Conservation (phyloP, 2,329 filamentous ascomycete species). For the Apiospora koreana region DNA sequence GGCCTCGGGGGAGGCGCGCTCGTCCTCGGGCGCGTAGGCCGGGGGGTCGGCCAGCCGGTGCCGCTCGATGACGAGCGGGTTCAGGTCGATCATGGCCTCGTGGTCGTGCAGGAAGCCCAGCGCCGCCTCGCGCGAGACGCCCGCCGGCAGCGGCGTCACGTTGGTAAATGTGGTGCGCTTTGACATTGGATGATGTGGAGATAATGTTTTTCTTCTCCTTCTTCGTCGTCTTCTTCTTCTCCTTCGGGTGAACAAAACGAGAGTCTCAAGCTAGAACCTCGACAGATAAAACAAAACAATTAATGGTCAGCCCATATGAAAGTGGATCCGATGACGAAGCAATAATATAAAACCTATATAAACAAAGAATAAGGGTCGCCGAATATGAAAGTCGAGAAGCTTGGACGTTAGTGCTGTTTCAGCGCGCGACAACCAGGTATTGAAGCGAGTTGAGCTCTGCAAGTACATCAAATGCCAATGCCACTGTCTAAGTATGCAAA, state of each 20-base stretch:
- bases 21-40: slow-evolving; percentile 65
- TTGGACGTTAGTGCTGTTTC: background rate
- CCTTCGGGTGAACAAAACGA: background rate
- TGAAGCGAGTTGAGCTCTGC: background rate
- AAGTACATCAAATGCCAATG: background rate
- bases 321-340: background rate
- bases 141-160: slow-evolving; percentile 73
- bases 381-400: background rate
- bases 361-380: background rate
- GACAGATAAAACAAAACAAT: background rate
- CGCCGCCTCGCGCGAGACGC: slow-evolving; percentile 69
- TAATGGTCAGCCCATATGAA: background rate
- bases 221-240: no score
- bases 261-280: background rate
- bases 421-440: background rate
- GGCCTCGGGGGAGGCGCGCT: slow-evolving; percentile 47
- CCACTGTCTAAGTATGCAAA: background rate
- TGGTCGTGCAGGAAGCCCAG: slow-evolving; percentile 77
- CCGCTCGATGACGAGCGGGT: slow-evolving; percentile 76
- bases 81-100: slow-evolving; percentile 82
- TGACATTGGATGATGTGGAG: slow-evolving; percentile 54
- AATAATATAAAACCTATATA: background rate
- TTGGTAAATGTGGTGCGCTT: slow-evolving; percentile 74
- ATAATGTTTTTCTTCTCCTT: no score
- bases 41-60: slow-evolving; percentile 68